These are phyloP conservation scores for Monosporascus sp. DNA, from an alignment of 2,329 filamentous ascomycete species.

Conservation along the genomic window DNA sequence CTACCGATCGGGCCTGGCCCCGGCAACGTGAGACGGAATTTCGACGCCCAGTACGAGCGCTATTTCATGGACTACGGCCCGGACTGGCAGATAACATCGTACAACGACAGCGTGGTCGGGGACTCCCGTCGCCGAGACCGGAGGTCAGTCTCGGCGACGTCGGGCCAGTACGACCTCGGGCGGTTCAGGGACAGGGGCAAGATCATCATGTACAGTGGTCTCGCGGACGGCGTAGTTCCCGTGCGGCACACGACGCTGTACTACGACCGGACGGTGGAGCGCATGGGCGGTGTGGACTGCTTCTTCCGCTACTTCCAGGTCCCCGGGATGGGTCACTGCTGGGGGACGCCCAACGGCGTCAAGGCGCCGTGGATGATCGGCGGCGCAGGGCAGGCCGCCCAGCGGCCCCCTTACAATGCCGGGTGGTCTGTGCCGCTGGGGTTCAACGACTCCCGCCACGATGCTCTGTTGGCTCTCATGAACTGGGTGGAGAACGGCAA, in stretches of 20 bases:
- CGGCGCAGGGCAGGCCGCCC: conserved; percentile 20
- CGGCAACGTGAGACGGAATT: conserved; percentile 20
- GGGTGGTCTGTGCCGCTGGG: conserved; percentile 21
- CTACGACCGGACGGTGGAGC: conserved; percentile 20
- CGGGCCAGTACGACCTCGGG: conserved; percentile 25
- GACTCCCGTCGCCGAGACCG: conserved; percentile 18
- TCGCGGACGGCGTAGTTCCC: conserved; percentile 22
- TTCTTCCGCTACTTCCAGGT: conserved; percentile 43
- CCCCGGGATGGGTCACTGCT: conserved; percentile 41
- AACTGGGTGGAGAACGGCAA: conserved; percentile 25
- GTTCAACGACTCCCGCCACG: conserved; percentile 18
- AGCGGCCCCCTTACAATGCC: conserved; percentile 23
- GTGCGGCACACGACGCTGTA: conserved; percentile 21
- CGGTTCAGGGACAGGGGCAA: conserved; percentile 22
- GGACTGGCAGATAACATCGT: conserved; percentile 19
- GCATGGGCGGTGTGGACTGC: conserved; percentile 33
- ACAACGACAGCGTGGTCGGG: conserved; percentile 20
- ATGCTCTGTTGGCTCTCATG: conserved; percentile 24
- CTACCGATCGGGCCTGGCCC: conserved; percentile 13
- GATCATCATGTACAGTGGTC: conserved; percentile 27
- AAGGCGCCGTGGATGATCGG: conserved; percentile 28
- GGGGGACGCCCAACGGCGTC: conserved; percentile 15
- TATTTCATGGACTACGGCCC: conserved; percentile 22
- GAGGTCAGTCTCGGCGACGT: conserved; percentile 18
- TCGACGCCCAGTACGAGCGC: conserved; percentile 22